phyloP scores from a whole-genome alignment of 2,329 filamentous ascomycete species.

The Neopestalotiopsis clavispora region DNA sequence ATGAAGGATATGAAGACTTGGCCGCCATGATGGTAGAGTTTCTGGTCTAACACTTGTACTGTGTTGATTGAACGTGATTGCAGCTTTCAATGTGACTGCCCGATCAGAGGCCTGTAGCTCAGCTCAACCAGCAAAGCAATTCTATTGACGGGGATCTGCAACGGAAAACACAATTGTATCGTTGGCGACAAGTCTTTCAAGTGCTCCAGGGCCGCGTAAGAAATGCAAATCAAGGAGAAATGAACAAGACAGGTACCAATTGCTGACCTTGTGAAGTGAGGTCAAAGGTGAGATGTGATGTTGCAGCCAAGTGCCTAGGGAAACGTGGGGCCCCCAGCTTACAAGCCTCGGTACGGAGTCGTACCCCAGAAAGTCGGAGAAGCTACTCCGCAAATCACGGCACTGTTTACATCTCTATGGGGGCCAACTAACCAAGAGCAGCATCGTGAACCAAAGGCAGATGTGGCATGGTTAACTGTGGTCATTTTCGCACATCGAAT shows the following conservation, averaged over 20 bases:
- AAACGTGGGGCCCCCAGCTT: neutral
- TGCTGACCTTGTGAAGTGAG: neutral
- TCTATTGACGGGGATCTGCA: too few relatives aligned
- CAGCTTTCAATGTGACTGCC: too few relatives aligned
- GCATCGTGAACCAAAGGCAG: too few relatives aligned
- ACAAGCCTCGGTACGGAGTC: slow-evolving; percentile 6
- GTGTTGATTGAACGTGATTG: too few relatives aligned
- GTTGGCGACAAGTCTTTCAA: too few relatives aligned
- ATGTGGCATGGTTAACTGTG: too few relatives aligned
- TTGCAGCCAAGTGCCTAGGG: neutral
- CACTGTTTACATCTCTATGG: neutral
- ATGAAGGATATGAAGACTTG: slow-evolving; percentile 9
- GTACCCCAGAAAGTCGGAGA: slow-evolving; percentile 3
- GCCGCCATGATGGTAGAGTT: neutral
- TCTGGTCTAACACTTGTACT: neutral
- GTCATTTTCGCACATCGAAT: too few relatives aligned
- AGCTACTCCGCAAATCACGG: neutral
- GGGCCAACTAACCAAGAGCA: neutral
- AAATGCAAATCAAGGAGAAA: neutral
- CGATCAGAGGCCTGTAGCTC: too few relatives aligned
- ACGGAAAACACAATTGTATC: too few relatives aligned
- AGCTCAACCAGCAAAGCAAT: too few relatives aligned
- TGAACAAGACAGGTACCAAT: neutral
- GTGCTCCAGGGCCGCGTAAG: too few relatives aligned
- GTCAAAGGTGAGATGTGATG: neutral